A percentile compares a stretch with the other conserved stretches of the same genome.
phyloP scores from a whole-genome alignment of 139 green algal species.

The Chlamydomonas sphaeroides region DNA sequence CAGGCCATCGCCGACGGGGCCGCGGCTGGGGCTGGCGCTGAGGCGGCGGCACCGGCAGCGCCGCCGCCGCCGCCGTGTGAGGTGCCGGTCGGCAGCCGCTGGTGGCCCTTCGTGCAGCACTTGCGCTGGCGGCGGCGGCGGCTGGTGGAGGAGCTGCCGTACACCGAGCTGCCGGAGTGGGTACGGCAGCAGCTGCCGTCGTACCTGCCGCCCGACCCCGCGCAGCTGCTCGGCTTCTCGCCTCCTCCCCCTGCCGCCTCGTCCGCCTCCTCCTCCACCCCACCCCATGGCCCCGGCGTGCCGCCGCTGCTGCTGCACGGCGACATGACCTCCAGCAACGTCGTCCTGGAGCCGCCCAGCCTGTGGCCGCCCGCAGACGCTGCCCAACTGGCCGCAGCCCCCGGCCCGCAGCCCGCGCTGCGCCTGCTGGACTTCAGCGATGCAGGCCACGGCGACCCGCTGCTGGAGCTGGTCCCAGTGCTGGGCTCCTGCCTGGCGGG shows the following conservation, averaged over 20 bases:
- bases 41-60: neutral
- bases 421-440: conserved; percentile 59
- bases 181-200: neutral
- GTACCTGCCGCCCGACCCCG: conserved; percentile 30
- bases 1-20: neutral
- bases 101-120: conserved; percentile 34
- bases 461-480: conserved; percentile 51
- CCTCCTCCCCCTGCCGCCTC: neutral
- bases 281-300: neutral
- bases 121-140: neutral
- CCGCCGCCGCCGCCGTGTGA: neutral
- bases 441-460: conserved; percentile 53
- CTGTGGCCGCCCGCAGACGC: neutral
- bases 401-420: neutral
- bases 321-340: conserved; percentile 10
- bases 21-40: neutral
- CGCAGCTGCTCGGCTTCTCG: conserved; percentile 10
- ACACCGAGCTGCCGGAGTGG: neutral
- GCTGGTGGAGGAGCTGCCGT: neutral
- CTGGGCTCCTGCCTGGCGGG: conserved; percentile 9
- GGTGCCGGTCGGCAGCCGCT: neutral
- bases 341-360: neutral
- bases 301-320: conserved; percentile 30
- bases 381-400: too few relatives aligned
- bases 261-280: too few relatives aligned